phyloP scores from a whole-genome alignment of 768 basidiomycete genomes.

The Dacryopinax primogenitus region DNA sequence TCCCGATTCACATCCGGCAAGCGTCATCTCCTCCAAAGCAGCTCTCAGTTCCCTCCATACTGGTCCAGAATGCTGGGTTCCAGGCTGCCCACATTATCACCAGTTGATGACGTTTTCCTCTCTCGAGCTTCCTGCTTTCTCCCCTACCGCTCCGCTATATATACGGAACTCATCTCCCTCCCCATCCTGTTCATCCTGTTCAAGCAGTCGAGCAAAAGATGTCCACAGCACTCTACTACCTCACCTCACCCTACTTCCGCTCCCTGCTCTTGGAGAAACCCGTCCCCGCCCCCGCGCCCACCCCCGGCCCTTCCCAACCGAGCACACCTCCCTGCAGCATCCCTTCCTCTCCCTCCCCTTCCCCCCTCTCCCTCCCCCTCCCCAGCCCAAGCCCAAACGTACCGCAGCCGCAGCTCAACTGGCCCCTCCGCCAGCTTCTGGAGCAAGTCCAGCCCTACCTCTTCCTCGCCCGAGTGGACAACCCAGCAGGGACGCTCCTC shows the following conservation, averaged over 20 bases:
- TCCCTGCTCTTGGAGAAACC: neutral
- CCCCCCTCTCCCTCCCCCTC: neutral
- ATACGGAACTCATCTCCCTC: neutral
- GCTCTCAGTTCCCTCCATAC: no score
- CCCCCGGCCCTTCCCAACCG: no score
- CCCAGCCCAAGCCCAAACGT: no score
- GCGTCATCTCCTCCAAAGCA: no score
- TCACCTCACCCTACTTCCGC: neutral
- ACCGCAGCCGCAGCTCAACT: neutral
- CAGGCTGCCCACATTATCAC: no score
- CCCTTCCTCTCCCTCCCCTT: neutral
- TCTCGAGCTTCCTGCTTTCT: no score
- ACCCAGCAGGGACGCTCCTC: constrained; percentile 85
- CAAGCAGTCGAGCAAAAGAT: neutral
- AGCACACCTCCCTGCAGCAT: neutral
- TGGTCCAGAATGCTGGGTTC: no score
- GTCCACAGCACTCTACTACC: neutral
- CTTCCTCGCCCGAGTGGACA: constrained; percentile 79
- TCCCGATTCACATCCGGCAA: no score
- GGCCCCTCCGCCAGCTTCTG: neutral
- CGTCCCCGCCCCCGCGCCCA: no score
- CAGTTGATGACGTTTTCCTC: no score
- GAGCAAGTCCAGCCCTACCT: constrained; percentile 47
- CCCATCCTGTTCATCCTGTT: neutral
- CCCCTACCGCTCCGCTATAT: no score